Evolutionary conservation across 2,329 filamentous ascomycete species (phyloP).

Genomic region (Colletotrichum aenigma): DNA sequence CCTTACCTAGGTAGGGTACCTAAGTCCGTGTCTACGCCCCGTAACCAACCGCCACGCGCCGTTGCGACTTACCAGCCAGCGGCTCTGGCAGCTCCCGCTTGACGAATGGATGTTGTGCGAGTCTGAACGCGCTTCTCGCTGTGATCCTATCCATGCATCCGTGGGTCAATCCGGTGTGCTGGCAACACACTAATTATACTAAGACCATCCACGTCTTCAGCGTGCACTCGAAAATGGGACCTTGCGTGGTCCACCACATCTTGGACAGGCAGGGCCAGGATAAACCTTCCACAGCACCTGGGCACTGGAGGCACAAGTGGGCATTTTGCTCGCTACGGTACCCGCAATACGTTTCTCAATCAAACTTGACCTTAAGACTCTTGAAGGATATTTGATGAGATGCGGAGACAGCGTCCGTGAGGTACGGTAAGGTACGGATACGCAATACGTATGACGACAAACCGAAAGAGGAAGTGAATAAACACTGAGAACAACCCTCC

Average conservation of each 20-base stretch:
- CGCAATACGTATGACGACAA: background rate
- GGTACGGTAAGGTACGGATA: background rate
- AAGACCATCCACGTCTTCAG: background rate
- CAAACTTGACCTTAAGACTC: background rate
- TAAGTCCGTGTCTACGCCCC: background rate
- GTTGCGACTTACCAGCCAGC: background rate
- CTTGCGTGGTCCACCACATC: background rate
- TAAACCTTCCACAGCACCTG: background rate
- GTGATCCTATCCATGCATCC: background rate
- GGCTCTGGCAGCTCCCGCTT: background rate
- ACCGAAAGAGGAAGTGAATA: background rate
- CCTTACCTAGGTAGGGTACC: too few species aligned
- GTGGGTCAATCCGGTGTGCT: background rate
- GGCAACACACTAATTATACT: background rate
- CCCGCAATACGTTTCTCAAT: slow-evolving; percentile 1
- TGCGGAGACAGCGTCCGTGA: background rate
- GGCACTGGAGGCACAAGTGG: background rate
- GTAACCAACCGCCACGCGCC: background rate
- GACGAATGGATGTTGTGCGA: background rate
- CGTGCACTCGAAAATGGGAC: background rate
- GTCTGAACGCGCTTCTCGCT: background rate
- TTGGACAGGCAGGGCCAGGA: background rate
- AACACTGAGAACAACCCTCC: background rate
- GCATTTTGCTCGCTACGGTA: background rate
- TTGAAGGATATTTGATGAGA: background rate